A percentile compares a stretch with the other conserved stretches of the same genome.
These are phyloP conservation scores for Liriodendron chinense DNA, from an alignment of 164 flowering plant species.

Conservation along the genomic window DNA sequence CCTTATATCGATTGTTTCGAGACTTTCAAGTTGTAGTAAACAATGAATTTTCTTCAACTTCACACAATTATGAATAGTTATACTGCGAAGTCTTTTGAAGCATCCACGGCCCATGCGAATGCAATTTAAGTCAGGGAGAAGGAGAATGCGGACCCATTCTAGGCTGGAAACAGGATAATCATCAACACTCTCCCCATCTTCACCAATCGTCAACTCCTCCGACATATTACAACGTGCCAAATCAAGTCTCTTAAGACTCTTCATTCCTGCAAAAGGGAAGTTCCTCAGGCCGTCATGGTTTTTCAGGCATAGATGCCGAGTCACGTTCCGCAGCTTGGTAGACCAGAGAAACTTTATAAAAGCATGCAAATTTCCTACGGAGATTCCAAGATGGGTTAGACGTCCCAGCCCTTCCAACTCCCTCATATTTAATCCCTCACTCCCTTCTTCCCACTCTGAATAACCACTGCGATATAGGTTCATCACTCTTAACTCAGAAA, in stretches of 20 bases:
- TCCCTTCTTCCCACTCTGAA: not conserved
- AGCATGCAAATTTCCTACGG: not conserved
- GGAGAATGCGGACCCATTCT: not conserved
- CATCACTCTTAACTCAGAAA: constrained; percentile 8
- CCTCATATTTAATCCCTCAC: not conserved
- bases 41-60: too few species aligned
- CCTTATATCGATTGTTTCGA: too few species aligned
- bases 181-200: not conserved
- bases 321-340: not conserved
- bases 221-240: not conserved
- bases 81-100: not conserved
- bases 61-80: constrained; percentile 1
- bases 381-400: constrained; percentile 11
- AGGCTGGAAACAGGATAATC: not conserved
- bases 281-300: not conserved
- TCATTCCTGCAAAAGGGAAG: not conserved
- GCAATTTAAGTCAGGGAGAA: constrained; percentile 3
- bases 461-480: not conserved
- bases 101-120: not conserved
- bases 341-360: not conserved
- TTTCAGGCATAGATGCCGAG: too few species aligned
- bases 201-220: constrained; percentile 9
- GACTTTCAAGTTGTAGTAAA: too few species aligned
- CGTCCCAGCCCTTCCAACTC: constrained; percentile 8
- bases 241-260: not conserved